A percentile compares a stretch with the other conserved stretches of the same genome.
These are phyloP conservation scores for Pseudisothecium myosuroides DNA, from an alignment of 225 moss, liverwort and hornwort species.

Conservation along the genomic window DNA sequence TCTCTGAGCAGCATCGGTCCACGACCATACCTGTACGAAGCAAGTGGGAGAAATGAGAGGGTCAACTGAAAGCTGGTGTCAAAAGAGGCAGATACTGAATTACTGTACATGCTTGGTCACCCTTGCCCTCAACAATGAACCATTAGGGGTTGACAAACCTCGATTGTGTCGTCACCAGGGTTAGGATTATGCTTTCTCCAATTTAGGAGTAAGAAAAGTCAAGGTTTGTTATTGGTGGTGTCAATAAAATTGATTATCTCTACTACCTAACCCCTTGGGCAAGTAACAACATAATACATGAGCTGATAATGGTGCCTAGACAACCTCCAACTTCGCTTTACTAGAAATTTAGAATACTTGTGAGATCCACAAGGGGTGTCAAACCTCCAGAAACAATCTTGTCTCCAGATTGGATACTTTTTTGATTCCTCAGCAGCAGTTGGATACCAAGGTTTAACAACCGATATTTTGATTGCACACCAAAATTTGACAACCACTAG, in stretches of 20 bases:
- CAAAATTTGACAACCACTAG: neutral
- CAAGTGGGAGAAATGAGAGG: neutral
- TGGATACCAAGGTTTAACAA: neutral
- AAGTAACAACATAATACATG: neutral
- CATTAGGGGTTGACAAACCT: neutral
- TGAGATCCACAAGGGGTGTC: neutral
- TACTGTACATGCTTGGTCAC: neutral
- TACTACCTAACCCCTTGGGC: neutral
- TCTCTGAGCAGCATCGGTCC: slow-evolving; percentile 41
- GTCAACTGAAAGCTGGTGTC: neutral
- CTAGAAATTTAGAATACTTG: neutral
- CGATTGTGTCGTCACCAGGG: neutral
- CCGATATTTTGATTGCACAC: neutral
- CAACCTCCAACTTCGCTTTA: neutral
- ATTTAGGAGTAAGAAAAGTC: neutral
- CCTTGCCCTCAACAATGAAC: neutral
- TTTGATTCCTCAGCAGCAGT: neutral
- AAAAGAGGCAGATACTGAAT: neutral
- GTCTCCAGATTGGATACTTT: neutral
- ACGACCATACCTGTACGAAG: slow-evolving; percentile 43
- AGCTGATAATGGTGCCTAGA: neutral
- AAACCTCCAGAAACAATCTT: neutral
- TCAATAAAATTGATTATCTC: neutral
- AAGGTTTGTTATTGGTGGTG: neutral
- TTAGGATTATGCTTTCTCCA: neutral